Evolutionary conservation across 129 eudicot species (phyloP), one percentile per base, ranked within the genome.

Genomic region (Artemisia annua): DNA sequence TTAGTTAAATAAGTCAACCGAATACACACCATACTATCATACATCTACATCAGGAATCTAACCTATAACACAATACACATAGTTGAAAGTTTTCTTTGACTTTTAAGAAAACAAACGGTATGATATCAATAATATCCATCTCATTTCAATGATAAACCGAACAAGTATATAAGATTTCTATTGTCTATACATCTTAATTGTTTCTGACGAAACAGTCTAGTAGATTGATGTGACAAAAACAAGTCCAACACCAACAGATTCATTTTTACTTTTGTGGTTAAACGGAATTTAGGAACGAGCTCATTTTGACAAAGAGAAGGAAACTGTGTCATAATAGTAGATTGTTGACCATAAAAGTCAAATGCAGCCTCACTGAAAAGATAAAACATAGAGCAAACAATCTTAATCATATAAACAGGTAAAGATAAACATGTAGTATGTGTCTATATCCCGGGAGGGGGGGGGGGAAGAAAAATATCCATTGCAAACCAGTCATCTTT

Each of bases 341-440:
- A 10, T 63, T 63, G 14, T 35, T 63, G 69, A 63, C 69, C 48
- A 39, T 17, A 43, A 35, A 35, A 4, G 46, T 63, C 48, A 63
- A 63, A 32, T 30, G 10, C 24, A 13, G 17, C 49, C 67, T 5
- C 22, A 11, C 7, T 63, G 49, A 63, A 11, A 63, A 26, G 44
- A 32, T 10, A 63, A 63, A 63, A 26, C 67, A 63, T 32, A 63
- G 14, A 7, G 7, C 19, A 60, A 19, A 5, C 67, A 30, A 62
- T 14, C 67, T 62, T 12, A 28, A 30, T 62, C 17, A 11, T 30
- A 12, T 15, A 26, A 2, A 26, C 17, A 62, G 14, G 65, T 22
- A 59, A 18, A 11, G 2, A 7, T 7, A 59, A 59, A 59, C 64
- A 59, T 59, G 16, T 20, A 22, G 63, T 11, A 52, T 52, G 58